Percentiles rank a stretch among this genome's conserved stretches.
Conservation (phyloP, 352 stramenopile species). For the Globisporangium heterothallicum region DNA sequence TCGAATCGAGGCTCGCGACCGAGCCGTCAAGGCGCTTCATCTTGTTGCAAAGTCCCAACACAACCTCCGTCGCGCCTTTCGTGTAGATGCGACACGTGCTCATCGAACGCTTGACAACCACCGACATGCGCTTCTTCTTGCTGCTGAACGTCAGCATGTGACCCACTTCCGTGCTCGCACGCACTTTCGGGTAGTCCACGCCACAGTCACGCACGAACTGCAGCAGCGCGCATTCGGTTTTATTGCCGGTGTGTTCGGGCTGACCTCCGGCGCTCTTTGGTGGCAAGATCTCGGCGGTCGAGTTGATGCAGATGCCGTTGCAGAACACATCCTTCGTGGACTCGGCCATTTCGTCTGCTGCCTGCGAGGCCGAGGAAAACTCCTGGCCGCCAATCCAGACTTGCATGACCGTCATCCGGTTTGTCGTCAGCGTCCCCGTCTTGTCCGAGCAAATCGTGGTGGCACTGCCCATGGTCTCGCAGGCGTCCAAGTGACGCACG, state of each 20-base stretch:
- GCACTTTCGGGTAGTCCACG: slow-evolving; percentile 52
- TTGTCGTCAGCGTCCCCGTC: slow-evolving; percentile 96
- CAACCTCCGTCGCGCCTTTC: slow-evolving; percentile 71
- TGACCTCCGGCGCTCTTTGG: slow-evolving; percentile 41
- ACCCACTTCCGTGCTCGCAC: slow-evolving; percentile 40
- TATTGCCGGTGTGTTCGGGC: slow-evolving; percentile 77
- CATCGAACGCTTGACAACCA: slow-evolving; percentile 45
- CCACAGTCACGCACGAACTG: slow-evolving; percentile 68
- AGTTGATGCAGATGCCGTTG: slow-evolving; percentile 68
- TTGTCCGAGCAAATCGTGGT: slow-evolving; percentile 98
- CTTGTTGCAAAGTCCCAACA: slow-evolving; percentile 63
- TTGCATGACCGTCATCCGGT: slow-evolving; percentile 95
- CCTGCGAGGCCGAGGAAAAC: slow-evolving; percentile 44
- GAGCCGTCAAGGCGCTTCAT: slow-evolving; percentile 64
- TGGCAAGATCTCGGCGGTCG: slow-evolving; percentile 64
- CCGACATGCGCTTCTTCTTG: slow-evolving; percentile 81
- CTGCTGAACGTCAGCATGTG: slow-evolving; percentile 85
- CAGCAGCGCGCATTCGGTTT: slow-evolving; percentile 73
- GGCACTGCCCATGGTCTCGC: slow-evolving; percentile 92
- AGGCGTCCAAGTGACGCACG: slow-evolving; percentile 83
- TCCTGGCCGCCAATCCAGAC: slow-evolving; percentile 70
- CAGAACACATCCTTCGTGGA: slow-evolving; percentile 62
- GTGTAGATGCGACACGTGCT: slow-evolving; percentile 65
- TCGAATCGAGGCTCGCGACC: slow-evolving; percentile 36
- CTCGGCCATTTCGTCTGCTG: slow-evolving; percentile 51